These are phyloP conservation scores for Chaetomium olivaceum DNA, from an alignment of 2,329 filamentous ascomycete species.

Conservation along the genomic window DNA sequence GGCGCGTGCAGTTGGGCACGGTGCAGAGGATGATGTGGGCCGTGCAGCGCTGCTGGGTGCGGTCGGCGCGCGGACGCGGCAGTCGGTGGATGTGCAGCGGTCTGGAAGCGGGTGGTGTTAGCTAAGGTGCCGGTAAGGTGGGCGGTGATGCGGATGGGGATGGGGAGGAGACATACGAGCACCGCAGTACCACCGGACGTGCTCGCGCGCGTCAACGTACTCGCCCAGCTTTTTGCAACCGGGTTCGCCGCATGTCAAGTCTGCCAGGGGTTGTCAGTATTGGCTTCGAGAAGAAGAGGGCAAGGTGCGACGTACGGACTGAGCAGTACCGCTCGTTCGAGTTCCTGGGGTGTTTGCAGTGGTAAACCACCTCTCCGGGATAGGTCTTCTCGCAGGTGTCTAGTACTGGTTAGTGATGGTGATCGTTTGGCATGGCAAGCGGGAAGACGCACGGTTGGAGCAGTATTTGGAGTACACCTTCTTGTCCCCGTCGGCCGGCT, in stretches of 20 bases:
- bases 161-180: background rate
- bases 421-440: too few relatives aligned
- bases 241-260: conserved; percentile 24
- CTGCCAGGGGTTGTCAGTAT: conserved; percentile 13
- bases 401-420: background rate
- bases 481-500: background rate
- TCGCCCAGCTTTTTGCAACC: conserved; percentile 25
- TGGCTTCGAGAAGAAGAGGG: rapidly evolving
- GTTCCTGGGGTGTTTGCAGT: conserved; percentile 22
- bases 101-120: background rate
- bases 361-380: conserved; percentile 21
- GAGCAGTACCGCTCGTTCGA: conserved; percentile 23
- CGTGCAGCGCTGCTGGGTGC: conserved; percentile 24
- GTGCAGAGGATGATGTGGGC: conserved; percentile 21
- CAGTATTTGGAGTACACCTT: conserved; percentile 31
- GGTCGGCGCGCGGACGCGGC: conserved; percentile 21
- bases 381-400: conserved; percentile 25
- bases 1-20: conserved; percentile 22
- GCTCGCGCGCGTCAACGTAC: conserved; percentile 14
- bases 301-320: conserved; percentile 11
- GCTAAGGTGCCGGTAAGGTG: too few relatives aligned
- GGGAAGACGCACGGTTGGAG: conserved; percentile 18
- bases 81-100: conserved; percentile 26
- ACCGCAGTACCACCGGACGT: conserved; percentile 27
- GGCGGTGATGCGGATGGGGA: too few relatives aligned